These are phyloP conservation scores for Cnidoscolus chayamansa DNA, from an alignment of 441 rosid genomes.

Conservation along the genomic window DNA sequence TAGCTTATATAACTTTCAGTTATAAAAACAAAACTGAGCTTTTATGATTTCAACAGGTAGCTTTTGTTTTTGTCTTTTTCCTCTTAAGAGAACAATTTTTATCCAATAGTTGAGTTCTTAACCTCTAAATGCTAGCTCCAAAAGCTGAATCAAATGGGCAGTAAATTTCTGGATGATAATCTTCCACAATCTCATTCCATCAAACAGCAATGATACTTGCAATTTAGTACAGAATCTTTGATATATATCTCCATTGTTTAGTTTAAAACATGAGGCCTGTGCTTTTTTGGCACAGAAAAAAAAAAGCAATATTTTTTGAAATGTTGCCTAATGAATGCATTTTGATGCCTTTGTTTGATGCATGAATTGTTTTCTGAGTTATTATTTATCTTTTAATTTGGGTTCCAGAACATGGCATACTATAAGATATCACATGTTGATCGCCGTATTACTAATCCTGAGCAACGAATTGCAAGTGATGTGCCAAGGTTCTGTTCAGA, in stretches of 20 bases:
- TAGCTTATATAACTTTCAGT: too few relatives aligned
- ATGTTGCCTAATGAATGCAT: background rate
- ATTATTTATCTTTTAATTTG: slow-evolving; percentile 20
- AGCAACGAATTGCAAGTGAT: slow-evolving; percentile 97
- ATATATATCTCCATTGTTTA: background rate
- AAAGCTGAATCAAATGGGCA: too few relatives aligned
- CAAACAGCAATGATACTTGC: too few relatives aligned
- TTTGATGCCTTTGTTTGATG: background rate
- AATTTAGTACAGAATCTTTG: background rate
- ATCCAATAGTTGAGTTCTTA: too few relatives aligned
- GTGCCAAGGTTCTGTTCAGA: slow-evolving; percentile 94
- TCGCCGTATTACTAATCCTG: slow-evolving; percentile 88
- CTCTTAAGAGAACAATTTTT: too few relatives aligned
- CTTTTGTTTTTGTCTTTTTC: too few relatives aligned
- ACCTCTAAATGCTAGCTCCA: too few relatives aligned
- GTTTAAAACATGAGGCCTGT: background rate
- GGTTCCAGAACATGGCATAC: slow-evolving; percentile 91
- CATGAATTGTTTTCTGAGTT: slow-evolving; percentile 18
- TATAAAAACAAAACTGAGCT: too few relatives aligned
- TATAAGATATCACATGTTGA: slow-evolving; percentile 97
- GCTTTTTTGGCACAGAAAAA: background rate
- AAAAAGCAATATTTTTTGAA: background rate
- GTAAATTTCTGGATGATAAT: background rate
- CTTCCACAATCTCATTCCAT: too few relatives aligned
- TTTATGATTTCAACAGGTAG: too few relatives aligned